Conservation (phyloP, 495 filamentous ascomycete genomes). For the Annulohypoxylon bovei region DNA sequence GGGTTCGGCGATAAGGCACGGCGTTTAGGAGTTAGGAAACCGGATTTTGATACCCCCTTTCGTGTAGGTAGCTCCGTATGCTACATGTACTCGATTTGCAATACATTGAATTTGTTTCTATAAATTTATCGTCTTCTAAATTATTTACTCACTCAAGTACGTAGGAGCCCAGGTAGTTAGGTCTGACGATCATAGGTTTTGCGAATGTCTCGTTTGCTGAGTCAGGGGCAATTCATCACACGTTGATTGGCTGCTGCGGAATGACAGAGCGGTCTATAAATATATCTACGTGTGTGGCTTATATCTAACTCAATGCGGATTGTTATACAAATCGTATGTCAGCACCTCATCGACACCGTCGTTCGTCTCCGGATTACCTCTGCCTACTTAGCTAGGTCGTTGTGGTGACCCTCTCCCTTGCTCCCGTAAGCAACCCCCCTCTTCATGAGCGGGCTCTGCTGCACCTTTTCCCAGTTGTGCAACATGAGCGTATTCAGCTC, state of each 20-base stretch:
- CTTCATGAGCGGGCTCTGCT: conserved; percentile 43
- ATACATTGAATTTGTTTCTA: not conserved
- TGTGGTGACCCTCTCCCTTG: not conserved
- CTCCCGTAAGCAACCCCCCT: conserved; percentile 36
- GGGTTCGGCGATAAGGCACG: not conserved
- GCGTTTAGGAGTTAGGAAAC: conserved; percentile 19
- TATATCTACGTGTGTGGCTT: not conserved
- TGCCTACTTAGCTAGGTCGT: not conserved
- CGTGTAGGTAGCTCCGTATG: conserved; percentile 17
- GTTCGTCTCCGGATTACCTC: not conserved
- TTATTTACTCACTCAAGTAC: not conserved
- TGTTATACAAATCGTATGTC: not conserved
- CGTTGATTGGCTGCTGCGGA: not conserved
- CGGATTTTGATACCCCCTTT: conserved; percentile 35
- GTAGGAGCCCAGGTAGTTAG: too few relatives aligned
- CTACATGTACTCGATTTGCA: conserved; percentile 8
- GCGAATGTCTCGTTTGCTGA: not conserved
- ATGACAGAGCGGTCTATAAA: not conserved
- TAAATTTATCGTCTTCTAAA: not conserved
- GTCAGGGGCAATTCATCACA: not conserved
- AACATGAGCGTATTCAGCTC: conserved; percentile 55
- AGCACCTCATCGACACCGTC: not conserved
- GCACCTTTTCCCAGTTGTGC: conserved; percentile 57
- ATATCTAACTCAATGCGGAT: not conserved
- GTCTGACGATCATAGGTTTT: not conserved